phyloP scores from a whole-genome alignment of 2,329 filamentous ascomycete species.

The Colletotrichum sidae region DNA sequence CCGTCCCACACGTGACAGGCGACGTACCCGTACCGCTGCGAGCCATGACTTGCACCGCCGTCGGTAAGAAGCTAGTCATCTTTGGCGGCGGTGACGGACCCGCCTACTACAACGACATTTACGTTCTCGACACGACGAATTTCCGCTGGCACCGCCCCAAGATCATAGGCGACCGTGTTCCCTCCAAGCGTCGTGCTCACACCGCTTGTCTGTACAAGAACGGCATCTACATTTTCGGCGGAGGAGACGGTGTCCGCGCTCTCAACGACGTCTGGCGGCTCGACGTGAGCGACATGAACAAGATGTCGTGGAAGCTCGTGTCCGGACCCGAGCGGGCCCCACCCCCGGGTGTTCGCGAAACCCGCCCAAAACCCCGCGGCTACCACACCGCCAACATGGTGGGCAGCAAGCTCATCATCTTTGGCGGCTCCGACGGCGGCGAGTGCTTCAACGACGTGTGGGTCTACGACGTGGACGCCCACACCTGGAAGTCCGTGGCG shows the following conservation, averaged over 20 bases:
- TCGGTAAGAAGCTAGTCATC: slow-evolving; percentile 76
- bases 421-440: slow-evolving; percentile 75
- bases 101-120: slow-evolving; percentile 78
- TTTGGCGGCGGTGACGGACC: slow-evolving; percentile 79
- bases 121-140: slow-evolving; percentile 77
- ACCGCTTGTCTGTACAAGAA: slow-evolving; percentile 79
- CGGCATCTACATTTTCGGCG: slow-evolving; percentile 78
- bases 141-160: slow-evolving; percentile 74
- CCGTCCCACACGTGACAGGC: slow-evolving; percentile 71
- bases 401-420: slow-evolving; percentile 78
- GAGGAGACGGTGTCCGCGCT: slow-evolving; percentile 76
- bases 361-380: slow-evolving; percentile 71
- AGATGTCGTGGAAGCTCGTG: slow-evolving; percentile 77
- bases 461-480: slow-evolving; percentile 76
- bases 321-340: slow-evolving; percentile 57
- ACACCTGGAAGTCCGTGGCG: slow-evolving; percentile 68
- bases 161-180: slow-evolving; percentile 67
- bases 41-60: slow-evolving; percentile 79
- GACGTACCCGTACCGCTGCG: slow-evolving; percentile 74
- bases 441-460: slow-evolving; percentile 81
- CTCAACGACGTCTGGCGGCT: slow-evolving; percentile 80
- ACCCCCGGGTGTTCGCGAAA: slow-evolving; percentile 45
- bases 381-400: slow-evolving; percentile 82
- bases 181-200: slow-evolving; percentile 73
- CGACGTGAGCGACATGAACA: slow-evolving; percentile 73